Evolutionary conservation across 768 basidiomycete species (phyloP), one percentile per base, ranked within the genome.

Genomic region (Hericium erinaceus): DNA sequence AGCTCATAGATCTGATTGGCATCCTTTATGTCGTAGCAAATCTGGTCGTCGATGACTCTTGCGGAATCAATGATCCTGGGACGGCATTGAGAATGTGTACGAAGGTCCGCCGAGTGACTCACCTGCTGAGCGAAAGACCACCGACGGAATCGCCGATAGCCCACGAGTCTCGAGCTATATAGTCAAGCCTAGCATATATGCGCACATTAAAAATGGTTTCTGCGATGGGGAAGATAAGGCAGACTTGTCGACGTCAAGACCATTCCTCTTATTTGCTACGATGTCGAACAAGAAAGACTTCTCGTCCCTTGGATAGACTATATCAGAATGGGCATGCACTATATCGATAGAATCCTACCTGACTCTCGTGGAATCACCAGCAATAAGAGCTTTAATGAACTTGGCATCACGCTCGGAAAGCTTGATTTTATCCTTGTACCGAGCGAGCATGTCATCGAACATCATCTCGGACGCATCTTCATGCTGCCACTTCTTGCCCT

Each of bases 171-270:
- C 91, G 75, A 6, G 81, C 74, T 56, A 93, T 89, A 61, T 93
- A 93, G 65, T 93, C 91, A 55, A 90, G 87, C 62, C 89, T 91
- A 49, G 39, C 9, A 28, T 38, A 13, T 22, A 16, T 16, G 33
- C 33, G 33, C 33, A 33, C 2, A 10, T 48, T 53, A 48, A 54
- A 46, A 24, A 11, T 15, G 26, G 10, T 37, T 16, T 1, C 18
- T 13, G 12, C 33, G 8, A 39, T 13, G 10, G 16, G 12, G 22
- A 4, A 22, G 12, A 20, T 46, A 9, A 13, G 28, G 28, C 4
- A 24, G 57, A 88, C 89, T 92, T 92, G 75, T 93, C 90, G 4
- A 93, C 90, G 64, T 93, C 91, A 4, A 93, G 74, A 0, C 91
- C 91, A 59, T 92, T 92, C 7, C 81, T 74, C 67, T 80, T 80